phyloP scores from a whole-genome alignment of 139 green algal species.

The Chlorella vulgaris region DNA sequence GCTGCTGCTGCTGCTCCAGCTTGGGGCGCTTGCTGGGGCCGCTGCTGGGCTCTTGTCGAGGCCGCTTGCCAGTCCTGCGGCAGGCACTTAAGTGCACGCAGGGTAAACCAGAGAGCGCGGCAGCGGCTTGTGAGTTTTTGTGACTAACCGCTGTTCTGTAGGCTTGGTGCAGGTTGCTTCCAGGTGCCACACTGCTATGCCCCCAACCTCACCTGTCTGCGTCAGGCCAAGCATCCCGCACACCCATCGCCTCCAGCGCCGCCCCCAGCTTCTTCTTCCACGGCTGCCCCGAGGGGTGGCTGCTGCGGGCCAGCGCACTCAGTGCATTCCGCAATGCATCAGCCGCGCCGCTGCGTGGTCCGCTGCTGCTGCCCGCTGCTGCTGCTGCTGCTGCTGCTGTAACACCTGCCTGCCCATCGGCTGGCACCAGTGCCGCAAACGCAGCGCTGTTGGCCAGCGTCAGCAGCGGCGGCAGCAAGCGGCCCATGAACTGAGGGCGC shows the following conservation, averaged over 20 bases:
- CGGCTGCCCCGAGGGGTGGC: constrained; percentile 17
- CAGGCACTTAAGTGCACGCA: too few species aligned
- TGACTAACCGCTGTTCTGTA: too few species aligned
- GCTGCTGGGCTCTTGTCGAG: background rate
- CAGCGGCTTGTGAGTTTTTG: too few species aligned
- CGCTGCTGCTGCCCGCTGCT: background rate
- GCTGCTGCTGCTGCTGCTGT: background rate
- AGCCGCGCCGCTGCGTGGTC: background rate
- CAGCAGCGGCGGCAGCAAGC: constrained; percentile 52
- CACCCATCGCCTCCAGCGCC: constrained; percentile 59
- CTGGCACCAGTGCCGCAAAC: background rate
- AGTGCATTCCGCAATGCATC: constrained; percentile 41
- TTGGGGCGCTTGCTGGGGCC: background rate
- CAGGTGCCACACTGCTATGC: too few species aligned
- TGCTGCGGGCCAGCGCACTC: constrained; percentile 30
- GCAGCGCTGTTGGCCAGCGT: constrained; percentile 30
- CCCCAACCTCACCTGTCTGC: background rate
- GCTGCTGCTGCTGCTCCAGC: background rate
- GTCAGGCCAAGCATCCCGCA: background rate
- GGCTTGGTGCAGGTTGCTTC: too few species aligned
- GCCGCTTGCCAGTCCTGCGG: constrained; percentile 16
- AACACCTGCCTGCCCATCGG: background rate
- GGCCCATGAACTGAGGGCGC: constrained; percentile 53
- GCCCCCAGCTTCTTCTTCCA: constrained; percentile 54
- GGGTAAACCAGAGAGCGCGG: too few species aligned